Base-by-base conservation (phyloP, 2,329 filamentous ascomycete species). In the Clonostachys rhizophaga region DNA sequence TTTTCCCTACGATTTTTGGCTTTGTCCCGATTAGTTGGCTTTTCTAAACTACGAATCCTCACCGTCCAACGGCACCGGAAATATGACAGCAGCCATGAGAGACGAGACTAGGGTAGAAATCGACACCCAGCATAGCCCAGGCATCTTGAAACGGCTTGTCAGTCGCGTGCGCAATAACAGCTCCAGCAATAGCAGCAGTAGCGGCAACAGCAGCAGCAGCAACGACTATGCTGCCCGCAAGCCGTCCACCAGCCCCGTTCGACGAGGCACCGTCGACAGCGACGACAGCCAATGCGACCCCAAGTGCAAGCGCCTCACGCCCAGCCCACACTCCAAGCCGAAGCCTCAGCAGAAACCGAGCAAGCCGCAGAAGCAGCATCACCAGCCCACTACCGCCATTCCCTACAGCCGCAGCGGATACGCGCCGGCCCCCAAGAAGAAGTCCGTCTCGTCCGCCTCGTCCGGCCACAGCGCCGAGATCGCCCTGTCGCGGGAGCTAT, bases 401-500 rank as follows among this genome's bases (percentile, higher is more conserved):
- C 8, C 7, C 36, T n/a, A n/a, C 14, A 18, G 36, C 11, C 14
- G 14, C 36, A 39, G 36, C 36, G 36, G 14, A 6, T n/a, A 39
- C 36, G 14, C 14, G 7, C 36, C 36, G 12, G 12, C 11, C 14
- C 36, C 36, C 14, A 39, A 39, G 14, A n/a, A n/a, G 36, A n/a
- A 39, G 36, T 33, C 34, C 10, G 39, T 37, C 7, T 47, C 45
- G 9, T 42, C 44, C 7, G 17, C 34, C 18, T 30, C 24, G 9
- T 30, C 24, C 12, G 24, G 39, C 33, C 40, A 16, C 41, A 43
- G 18, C 36, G 24, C 45, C 12, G 51, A 56, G 6, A 54, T 56
- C 13, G 47, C 46, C 14, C 40, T 52, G 5, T 59, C 58, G 17
- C 50, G 64, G 36, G 54, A 57, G 18, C 53, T 67, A 13, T 68